Evolutionary conservation across 2,329 filamentous ascomycete genomes (phyloP), one percentile per base, ranked within the genome.

Genomic region (Colletotrichum sp.): DNA sequence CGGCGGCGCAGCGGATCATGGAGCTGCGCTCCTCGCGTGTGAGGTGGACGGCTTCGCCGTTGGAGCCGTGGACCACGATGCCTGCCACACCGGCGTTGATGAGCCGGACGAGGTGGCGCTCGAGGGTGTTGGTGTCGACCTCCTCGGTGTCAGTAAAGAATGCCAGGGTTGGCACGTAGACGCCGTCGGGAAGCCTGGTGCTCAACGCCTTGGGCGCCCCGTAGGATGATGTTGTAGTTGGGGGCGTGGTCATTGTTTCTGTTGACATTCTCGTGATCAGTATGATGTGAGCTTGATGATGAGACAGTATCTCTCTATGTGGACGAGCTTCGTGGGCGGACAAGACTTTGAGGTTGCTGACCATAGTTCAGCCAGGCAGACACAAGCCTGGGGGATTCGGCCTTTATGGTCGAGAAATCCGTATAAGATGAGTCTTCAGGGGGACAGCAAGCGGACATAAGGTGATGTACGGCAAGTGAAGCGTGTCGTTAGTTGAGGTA

Each of bases 11-110:
- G 67, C 86, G 86, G 12, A 93, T 96, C 79, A 96, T 91, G 69
- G 91, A 86, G 64, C 90, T 89, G 77, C 94, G 91, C 85, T 96
- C 95, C 26, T 90, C 87, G 79, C 93, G 92, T 52, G 92, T 92
- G 12, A 95, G 87, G 81, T 95, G 93, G 4, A 93, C 92, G 1
- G 93, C 93, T 85, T 95, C 94, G 80, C 93, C 94, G 81, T 95
- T 95, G 80, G 92, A 94, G 52, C 93, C 93, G 82, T 94, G 93
- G 5, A 91, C 92, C 24, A 94, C 91, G 68, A 95, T 87, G 59
- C 93, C 93, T 21, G 92, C 89, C 57, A 95, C 89, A 44, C 93
- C 93, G 26, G 92, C 89, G 72, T 89, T 84, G 62, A 91, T 69
- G 10, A 85, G 80, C 49, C 83, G 81, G 64, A 84, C 80, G 62